A percentile compares a stretch with the other conserved stretches of the same genome.
These are phyloP conservation scores for Flueggea neowawraea DNA, from an alignment of 441 rosid species.

Conservation along the genomic window DNA sequence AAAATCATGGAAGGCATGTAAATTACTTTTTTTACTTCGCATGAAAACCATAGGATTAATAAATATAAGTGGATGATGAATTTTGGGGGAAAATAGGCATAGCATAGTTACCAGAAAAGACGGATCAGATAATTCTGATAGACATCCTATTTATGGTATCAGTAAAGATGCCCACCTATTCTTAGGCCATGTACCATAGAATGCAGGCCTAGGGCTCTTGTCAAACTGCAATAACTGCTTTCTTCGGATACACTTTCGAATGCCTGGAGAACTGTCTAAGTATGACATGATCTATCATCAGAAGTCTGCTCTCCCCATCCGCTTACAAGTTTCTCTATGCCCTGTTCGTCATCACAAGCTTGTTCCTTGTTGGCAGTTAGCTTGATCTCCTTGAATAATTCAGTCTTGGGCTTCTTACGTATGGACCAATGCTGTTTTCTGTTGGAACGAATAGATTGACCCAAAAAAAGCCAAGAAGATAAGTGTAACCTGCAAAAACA, in stretches of 20 bases:
- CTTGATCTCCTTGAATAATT: slow-evolving; percentile 64
- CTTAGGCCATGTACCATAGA: slow-evolving; percentile 87
- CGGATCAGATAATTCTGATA: too few relatives aligned
- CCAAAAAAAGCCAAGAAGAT: slow-evolving; percentile 67
- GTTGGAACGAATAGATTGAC: slow-evolving; percentile 40
- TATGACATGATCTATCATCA: slow-evolving; percentile 23
- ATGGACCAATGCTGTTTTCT: slow-evolving; percentile 66
- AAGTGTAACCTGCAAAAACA: slow-evolving; percentile 56
- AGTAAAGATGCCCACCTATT: slow-evolving; percentile 45
- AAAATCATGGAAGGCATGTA: too few relatives aligned
- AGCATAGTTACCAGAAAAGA: too few relatives aligned
- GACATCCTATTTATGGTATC: background rate
- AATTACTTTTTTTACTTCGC: too few relatives aligned
- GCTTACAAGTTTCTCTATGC: slow-evolving; percentile 48
- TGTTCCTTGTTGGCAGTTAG: slow-evolving; percentile 40
- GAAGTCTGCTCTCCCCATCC: slow-evolving; percentile 40
- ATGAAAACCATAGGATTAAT: too few relatives aligned
- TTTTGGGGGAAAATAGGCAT: too few relatives aligned
- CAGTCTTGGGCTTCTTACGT: slow-evolving; percentile 67
- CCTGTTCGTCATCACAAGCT: slow-evolving; percentile 34
- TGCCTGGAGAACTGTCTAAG: slow-evolving; percentile 21
- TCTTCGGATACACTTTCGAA: slow-evolving; percentile 33
- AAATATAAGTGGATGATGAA: too few relatives aligned
- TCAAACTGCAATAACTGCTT: slow-evolving; percentile 80
- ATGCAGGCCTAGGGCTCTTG: slow-evolving; percentile 83